Conservation (phyloP, 441 rosid species). For the Syzygium syzygioides region DNA sequence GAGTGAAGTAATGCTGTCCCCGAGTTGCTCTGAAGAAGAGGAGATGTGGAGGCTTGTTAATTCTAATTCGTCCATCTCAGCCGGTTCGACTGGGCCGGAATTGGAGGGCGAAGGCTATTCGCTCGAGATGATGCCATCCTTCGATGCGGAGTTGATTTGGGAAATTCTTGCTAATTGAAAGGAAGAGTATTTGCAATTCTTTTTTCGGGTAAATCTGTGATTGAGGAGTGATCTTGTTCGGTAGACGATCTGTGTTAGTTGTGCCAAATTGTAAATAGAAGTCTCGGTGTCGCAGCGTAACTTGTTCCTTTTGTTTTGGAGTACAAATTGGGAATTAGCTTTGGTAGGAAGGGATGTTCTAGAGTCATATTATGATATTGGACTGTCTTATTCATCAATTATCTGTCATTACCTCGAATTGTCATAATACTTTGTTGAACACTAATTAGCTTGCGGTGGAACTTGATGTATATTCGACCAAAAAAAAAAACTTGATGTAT, state of each 20-base stretch:
- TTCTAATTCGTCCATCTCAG: neutral
- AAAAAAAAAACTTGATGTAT: neutral
- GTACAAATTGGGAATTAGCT: neutral
- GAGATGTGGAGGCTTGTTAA: neutral
- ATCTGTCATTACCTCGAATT: neutral
- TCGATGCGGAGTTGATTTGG: conserved; percentile 14
- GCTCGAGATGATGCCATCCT: conserved; percentile 11
- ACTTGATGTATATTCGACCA: neutral
- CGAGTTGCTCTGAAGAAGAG: neutral
- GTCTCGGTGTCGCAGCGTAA: neutral
- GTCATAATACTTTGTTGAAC: neutral
- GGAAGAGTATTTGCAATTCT: neutral
- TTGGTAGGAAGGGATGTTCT: neutral
- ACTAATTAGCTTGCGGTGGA: neutral
- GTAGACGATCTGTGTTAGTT: neutral
- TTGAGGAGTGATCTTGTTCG: neutral
- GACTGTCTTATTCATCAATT: neutral
- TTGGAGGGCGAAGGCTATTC: neutral
- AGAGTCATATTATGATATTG: neutral
- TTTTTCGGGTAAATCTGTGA: neutral
- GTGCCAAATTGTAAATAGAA: neutral
- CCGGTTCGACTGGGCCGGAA: neutral
- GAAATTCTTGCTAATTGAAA: conserved; percentile 2
- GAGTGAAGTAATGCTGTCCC: neutral
- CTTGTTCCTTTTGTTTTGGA: neutral